Percentiles rank a stretch among this genome's conserved stretches.
These are phyloP conservation scores for Jackrogersella multiformis DNA, from an alignment of 495 filamentous ascomycete genomes.

Conservation along the genomic window DNA sequence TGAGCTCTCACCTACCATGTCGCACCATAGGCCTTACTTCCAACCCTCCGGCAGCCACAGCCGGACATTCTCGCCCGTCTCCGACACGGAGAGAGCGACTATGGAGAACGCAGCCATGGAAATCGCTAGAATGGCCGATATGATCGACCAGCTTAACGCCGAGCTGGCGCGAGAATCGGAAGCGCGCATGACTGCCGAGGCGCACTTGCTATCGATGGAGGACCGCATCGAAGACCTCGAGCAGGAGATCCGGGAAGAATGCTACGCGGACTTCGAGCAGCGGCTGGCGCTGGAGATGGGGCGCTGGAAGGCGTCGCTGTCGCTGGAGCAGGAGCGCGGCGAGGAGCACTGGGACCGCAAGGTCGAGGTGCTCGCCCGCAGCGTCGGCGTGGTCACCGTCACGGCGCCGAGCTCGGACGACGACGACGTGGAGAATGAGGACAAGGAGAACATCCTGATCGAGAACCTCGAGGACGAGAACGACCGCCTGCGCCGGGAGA, in stretches of 20 bases:
- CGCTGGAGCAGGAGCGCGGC: conserved; percentile 73
- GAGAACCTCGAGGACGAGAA: conserved; percentile 71
- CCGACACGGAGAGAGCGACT: conserved; percentile 68
- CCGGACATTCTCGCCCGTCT: conserved; percentile 53
- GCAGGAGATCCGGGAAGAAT: conserved; percentile 88
- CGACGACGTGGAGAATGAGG: conserved; percentile 52
- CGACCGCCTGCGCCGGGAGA: conserved; percentile 63
- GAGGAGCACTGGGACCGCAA: conserved; percentile 92
- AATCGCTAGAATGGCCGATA: conserved; percentile 75
- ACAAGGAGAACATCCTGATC: conserved; percentile 61
- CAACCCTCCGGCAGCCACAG: conserved; percentile 53
- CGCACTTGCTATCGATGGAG: conserved; percentile 67
- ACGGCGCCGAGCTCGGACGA: conserved; percentile 34
- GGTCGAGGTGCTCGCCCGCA: conserved; percentile 81
- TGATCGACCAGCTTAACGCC: conserved; percentile 75
- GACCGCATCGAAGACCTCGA: conserved; percentile 78
- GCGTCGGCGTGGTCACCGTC: conserved; percentile 58
- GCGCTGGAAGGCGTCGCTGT: conserved; percentile 78
- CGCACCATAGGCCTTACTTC: conserved; percentile 45
- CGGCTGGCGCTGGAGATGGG: conserved; percentile 75
- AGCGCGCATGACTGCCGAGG: conserved; percentile 66
- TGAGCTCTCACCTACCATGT: conserved; percentile 45
- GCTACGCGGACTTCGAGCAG: conserved; percentile 84
- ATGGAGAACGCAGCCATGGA: conserved; percentile 79
- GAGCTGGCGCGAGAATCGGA: conserved; percentile 66